phyloP scores from a whole-genome alignment of 2,329 filamentous ascomycete species.

The Fusarium fujikuroi region DNA sequence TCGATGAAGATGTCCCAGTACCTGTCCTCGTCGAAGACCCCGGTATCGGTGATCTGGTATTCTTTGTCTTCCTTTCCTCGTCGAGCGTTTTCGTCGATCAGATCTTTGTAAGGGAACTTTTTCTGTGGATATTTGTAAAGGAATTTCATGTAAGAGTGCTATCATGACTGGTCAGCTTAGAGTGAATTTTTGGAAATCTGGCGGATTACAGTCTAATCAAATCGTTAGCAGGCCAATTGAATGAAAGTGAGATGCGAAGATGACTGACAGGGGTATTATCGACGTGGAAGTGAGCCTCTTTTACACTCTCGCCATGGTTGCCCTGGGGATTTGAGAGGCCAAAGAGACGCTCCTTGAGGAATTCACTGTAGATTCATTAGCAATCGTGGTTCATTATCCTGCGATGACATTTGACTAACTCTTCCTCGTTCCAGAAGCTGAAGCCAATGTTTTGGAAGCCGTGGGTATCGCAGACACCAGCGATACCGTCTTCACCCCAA shows the following conservation, averaged over 20 bases:
- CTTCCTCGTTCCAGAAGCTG: slow-evolving; percentile 97
- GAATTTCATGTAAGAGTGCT: slow-evolving; percentile 99
- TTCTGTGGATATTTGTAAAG: slow-evolving; percentile 97
- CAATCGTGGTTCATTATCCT: background rate
- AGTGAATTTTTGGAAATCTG: background rate
- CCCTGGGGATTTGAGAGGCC: slow-evolving; percentile 96
- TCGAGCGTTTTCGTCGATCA: slow-evolving; percentile 84
- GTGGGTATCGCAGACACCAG: slow-evolving; percentile 91
- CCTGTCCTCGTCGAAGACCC: slow-evolving; percentile 84
- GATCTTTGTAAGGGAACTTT: slow-evolving; percentile 90
- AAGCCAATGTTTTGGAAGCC: slow-evolving; percentile 93
- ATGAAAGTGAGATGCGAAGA: background rate
- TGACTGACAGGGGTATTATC: slow-evolving; percentile 84
- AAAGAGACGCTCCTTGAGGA: slow-evolving; percentile 94
- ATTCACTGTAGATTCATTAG: slow-evolving; percentile 72
- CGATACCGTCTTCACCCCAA: slow-evolving; percentile 98
- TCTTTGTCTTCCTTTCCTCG: slow-evolving; percentile 82
- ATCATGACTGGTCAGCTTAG: slow-evolving; percentile 32
- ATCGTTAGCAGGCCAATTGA: slow-evolving; percentile 36
- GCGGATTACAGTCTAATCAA: slow-evolving; percentile 56
- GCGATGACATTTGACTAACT: slow-evolving; percentile 63
- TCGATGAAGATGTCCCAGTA: slow-evolving; percentile 99
- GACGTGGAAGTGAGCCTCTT: slow-evolving; percentile 95
- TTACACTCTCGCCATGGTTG: slow-evolving; percentile 96
- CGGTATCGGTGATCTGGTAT: slow-evolving; percentile 92